Percentiles rank a stretch among this genome's conserved stretches.
phyloP scores from a whole-genome alignment of 2,329 filamentous ascomycete species.

The Fusarium palustre region DNA sequence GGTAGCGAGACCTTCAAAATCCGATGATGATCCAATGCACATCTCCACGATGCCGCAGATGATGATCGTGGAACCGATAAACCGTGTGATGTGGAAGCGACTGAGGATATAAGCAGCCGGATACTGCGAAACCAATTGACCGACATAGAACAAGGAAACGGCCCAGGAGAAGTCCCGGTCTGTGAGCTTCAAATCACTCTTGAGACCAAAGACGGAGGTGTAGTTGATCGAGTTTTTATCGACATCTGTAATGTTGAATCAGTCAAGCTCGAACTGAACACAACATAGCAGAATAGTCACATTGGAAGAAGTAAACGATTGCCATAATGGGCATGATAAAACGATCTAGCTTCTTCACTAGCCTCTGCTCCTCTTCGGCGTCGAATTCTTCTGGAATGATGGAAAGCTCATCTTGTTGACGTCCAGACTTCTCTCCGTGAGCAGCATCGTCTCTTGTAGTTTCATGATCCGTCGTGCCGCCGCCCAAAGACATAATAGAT shows the following conservation, averaged over 20 bases:
- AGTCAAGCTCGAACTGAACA: neutral
- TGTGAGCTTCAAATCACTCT: conserved; percentile 20
- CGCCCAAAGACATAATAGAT: conserved; percentile 10
- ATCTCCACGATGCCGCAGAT: conserved; percentile 48
- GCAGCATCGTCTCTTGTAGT: conserved; percentile 5
- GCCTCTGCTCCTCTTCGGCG: conserved; percentile 22
- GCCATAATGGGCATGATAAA: conserved; percentile 39
- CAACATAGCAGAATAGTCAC: neutral
- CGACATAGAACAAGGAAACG: conserved; percentile 37
- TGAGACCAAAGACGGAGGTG: conserved; percentile 34
- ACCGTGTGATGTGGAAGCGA: conserved; percentile 31
- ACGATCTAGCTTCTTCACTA: conserved; percentile 34
- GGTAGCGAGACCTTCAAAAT: conserved; percentile 43
- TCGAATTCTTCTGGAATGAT: conserved; percentile 37
- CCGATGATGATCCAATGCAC: conserved; percentile 34
- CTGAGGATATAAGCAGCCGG: conserved; percentile 35
- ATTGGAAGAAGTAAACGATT: conserved; percentile 38
- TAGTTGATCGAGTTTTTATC: conserved; percentile 40
- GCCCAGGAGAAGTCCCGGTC: conserved; percentile 28
- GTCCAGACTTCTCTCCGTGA: conserved; percentile 4
- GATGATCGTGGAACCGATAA: conserved; percentile 40
- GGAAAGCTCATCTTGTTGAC: conserved; percentile 19
- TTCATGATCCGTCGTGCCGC: neutral
- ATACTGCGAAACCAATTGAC: conserved; percentile 33
- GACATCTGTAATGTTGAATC: conserved; percentile 19